Conservation (phyloP, 345 rosid species). For the Dimocarpus longan region DNA sequence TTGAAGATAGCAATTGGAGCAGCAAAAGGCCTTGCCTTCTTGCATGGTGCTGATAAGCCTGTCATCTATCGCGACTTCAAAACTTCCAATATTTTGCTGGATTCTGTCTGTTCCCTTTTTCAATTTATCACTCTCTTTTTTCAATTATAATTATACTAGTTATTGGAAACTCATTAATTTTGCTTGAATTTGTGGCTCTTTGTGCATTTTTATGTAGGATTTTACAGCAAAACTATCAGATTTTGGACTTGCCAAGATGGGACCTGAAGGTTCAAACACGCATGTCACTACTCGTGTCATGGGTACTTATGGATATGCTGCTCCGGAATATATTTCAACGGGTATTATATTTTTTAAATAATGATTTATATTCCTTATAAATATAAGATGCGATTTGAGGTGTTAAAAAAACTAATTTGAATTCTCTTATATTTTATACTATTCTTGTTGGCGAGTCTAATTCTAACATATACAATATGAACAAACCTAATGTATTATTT, state of each 20-base stretch:
- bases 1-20: conserved; percentile 84
- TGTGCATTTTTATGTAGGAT: conserved; percentile 43
- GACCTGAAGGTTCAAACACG: conserved; percentile 91
- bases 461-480: background rate
- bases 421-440: too few species aligned
- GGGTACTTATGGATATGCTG: conserved; percentile 98
- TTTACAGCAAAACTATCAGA: conserved; percentile 87
- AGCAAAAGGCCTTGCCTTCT: conserved; percentile 87
- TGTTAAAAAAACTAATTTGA: too few species aligned
- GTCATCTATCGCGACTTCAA: conserved; percentile 95
- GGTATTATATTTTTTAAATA: conserved; percentile 33
- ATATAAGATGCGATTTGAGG: background rate
- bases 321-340: conserved; percentile 91
- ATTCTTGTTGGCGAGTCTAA: background rate
- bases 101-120: conserved; percentile 54
- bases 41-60: conserved; percentile 83
- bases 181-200: background rate
- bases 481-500: background rate
- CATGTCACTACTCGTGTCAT: conserved; percentile 94
- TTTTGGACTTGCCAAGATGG: conserved; percentile 92
- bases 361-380: too few species aligned
- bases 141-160: background rate
- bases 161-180: background rate
- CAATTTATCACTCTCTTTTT: background rate
- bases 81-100: conserved; percentile 83